Evolutionary conservation across 164 flowering plant genomes (phyloP).

Genomic region (Dillenia turbinata): DNA sequence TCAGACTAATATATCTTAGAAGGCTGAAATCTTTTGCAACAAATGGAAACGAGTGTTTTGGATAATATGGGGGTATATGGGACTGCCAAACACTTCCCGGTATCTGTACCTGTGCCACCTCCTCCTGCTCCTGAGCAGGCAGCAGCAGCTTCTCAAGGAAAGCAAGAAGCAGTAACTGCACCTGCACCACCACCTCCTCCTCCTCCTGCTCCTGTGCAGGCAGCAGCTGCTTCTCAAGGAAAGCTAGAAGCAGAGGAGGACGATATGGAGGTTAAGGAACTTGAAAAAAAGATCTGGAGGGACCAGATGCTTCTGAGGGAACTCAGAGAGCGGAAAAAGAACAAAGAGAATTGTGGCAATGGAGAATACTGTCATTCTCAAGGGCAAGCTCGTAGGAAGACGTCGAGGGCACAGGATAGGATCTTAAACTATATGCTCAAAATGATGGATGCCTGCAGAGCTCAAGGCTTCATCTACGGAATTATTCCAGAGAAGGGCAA

Average conservation of each 20-base stretch:
- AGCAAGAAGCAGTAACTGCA: not conserved
- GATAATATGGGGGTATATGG: too few species aligned
- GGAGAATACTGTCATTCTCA: not conserved
- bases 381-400: slow-evolving; percentile 13
- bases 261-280: slow-evolving; percentile 3
- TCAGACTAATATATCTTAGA: too few species aligned
- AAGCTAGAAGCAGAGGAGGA: slow-evolving; percentile 1
- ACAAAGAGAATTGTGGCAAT: not conserved
- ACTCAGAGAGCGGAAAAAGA: not conserved
- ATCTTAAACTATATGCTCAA: slow-evolving; percentile 15
- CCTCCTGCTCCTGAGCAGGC: too few species aligned
- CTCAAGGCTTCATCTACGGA: slow-evolving; percentile 15
- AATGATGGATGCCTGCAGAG: slow-evolving; percentile 10
- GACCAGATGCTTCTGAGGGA: slow-evolving; percentile 2
- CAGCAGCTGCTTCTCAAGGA: too few species aligned
- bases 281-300: slow-evolving; percentile 10
- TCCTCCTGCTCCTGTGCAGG: too few species aligned
- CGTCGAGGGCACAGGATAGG: slow-evolving; percentile 11
- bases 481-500: slow-evolving; percentile 13
- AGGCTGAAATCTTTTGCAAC: too few species aligned
- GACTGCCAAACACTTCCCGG: too few species aligned
- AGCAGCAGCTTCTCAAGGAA: too few species aligned
- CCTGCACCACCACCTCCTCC: too few species aligned
- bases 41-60: too few species aligned
- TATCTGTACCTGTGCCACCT: too few species aligned